These are phyloP conservation scores for Coemansia sp. DNA, from an alignment of 192 early-diverging fungal genomes.

Conservation along the genomic window DNA sequence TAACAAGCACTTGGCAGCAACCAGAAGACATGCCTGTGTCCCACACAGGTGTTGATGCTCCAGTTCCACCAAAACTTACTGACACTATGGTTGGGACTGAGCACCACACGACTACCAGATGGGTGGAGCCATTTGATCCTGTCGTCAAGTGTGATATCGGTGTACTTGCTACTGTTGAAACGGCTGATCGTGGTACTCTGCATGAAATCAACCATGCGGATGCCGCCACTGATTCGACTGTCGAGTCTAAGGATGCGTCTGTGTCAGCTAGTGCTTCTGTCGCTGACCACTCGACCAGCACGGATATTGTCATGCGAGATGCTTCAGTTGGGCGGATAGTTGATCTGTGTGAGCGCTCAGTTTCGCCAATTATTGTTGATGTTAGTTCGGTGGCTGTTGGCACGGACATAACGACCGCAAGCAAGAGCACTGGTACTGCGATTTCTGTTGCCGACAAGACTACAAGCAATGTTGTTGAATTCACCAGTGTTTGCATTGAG, in stretches of 20 bases:
- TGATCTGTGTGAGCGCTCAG: constrained; percentile 2
- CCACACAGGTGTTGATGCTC: constrained; percentile 31
- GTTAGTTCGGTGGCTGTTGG: constrained; percentile 6
- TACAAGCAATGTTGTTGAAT: constrained; percentile 8
- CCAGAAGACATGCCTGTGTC: constrained; percentile 13
- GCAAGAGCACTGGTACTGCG: constrained; percentile 7
- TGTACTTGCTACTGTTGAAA: constrained; percentile 6
- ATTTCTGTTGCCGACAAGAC: constrained; percentile 13
- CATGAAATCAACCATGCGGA: constrained; percentile 15
- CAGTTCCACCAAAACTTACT: constrained; percentile 6
- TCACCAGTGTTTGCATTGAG: constrained; percentile 7
- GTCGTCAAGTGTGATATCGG: constrained; percentile 18
- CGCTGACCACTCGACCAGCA: constrained; percentile 10
- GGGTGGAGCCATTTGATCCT: constrained; percentile 43
- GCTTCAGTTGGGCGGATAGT: constrained; percentile 1
- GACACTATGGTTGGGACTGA: constrained; percentile 23
- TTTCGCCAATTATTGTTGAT: constrained; percentile 1
- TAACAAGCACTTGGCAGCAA: constrained; percentile 16
- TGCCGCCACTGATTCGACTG: constrained; percentile 18
- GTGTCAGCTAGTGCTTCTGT: constrained; percentile 1
- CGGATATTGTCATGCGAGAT: not conserved
- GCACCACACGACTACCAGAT: constrained; percentile 15
- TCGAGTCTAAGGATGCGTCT: constrained; percentile 9
- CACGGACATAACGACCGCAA: not conserved
- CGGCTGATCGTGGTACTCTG: constrained; percentile 13